These are phyloP conservation scores for Ophiostoma angusticollis DNA, from an alignment of 2,329 filamentous ascomycete genomes.

Conservation along the genomic window DNA sequence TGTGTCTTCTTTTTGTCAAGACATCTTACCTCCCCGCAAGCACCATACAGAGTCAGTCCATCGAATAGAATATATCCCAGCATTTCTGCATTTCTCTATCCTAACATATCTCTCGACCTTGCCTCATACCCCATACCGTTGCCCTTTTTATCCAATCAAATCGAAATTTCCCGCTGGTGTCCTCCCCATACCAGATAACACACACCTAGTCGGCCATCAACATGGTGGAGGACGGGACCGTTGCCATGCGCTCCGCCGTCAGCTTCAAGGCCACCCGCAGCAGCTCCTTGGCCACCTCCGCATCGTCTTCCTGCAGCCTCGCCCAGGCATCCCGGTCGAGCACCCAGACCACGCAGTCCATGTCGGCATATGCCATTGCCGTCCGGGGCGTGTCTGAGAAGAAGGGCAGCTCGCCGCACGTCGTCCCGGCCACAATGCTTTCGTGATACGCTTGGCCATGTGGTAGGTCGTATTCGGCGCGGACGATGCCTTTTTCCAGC, in stretches of 20 bases:
- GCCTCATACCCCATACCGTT: no score
- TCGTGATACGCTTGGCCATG: slow-evolving; percentile 74
- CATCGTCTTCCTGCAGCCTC: slow-evolving; percentile 56
- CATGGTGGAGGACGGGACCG: slow-evolving; percentile 15
- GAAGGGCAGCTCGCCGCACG: slow-evolving; percentile 91
- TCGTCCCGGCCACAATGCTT: slow-evolving; percentile 85
- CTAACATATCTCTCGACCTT: no score
- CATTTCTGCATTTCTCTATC: no score
- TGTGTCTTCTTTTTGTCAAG: no score
- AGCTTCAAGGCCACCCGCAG: slow-evolving; percentile 81
- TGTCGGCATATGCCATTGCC: slow-evolving; percentile 72
- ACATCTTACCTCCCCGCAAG: no score
- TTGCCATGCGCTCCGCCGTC: slow-evolving; percentile 76
- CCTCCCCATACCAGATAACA: no score
- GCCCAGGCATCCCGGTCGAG: slow-evolving; percentile 62
- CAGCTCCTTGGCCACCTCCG: slow-evolving; percentile 71
- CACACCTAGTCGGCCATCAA: slow-evolving; percentile 13
- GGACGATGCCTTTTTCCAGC: slow-evolving; percentile 75
- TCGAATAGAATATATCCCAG: no score
- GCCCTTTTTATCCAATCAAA: no score
- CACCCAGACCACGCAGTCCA: slow-evolving; percentile 70
- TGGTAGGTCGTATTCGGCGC: slow-evolving; percentile 80
- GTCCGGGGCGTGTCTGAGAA: slow-evolving; percentile 84
- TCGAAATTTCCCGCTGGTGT: no score
- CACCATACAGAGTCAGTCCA: no score